Evolutionary conservation across 495 filamentous ascomycete genomes (phyloP).

Genomic region (Cercophora samala): DNA sequence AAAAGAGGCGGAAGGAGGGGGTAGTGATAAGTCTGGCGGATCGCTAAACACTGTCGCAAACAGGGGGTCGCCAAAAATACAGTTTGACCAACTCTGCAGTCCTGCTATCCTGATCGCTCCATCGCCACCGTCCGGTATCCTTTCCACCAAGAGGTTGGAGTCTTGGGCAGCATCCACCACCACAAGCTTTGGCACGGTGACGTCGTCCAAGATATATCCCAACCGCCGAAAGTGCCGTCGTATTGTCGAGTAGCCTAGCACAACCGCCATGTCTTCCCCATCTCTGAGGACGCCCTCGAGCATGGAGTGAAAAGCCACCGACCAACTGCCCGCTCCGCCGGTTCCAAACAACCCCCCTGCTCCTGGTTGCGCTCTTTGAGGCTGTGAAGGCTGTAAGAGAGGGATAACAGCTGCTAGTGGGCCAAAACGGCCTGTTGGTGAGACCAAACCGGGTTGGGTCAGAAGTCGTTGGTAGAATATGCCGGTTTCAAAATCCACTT

Average conservation of each 20-base stretch:
- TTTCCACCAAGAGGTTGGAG: constrained; percentile 34
- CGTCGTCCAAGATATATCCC: constrained; percentile 38
- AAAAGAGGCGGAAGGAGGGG: constrained; percentile 41
- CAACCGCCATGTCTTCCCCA: constrained; percentile 46
- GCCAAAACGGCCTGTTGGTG: constrained; percentile 42
- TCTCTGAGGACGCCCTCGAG: constrained; percentile 44
- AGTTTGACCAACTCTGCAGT: constrained; percentile 49
- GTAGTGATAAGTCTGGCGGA: constrained; percentile 11
- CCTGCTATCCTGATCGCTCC: constrained; percentile 30
- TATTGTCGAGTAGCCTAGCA: constrained; percentile 40
- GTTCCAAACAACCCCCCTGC: constrained; percentile 11
- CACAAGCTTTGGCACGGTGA: constrained; percentile 38
- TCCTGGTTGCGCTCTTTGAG: constrained; percentile 4
- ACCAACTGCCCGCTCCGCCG: constrained; percentile 37
- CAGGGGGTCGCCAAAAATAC: constrained; percentile 59
- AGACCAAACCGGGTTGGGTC: constrained; percentile 24
- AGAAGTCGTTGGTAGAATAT: constrained; percentile 32
- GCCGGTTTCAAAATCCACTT: constrained; percentile 36
- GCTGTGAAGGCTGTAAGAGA: not conserved
- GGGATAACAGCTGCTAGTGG: constrained; percentile 34
- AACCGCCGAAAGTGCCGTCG: constrained; percentile 38
- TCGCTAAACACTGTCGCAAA: constrained; percentile 50
- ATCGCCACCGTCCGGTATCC: not conserved
- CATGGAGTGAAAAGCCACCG: constrained; percentile 45
- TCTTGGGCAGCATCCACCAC: constrained; percentile 35